Base-by-base conservation (phyloP, 2,329 filamentous ascomycete species). In the Trichophyton benhamiae region DNA sequence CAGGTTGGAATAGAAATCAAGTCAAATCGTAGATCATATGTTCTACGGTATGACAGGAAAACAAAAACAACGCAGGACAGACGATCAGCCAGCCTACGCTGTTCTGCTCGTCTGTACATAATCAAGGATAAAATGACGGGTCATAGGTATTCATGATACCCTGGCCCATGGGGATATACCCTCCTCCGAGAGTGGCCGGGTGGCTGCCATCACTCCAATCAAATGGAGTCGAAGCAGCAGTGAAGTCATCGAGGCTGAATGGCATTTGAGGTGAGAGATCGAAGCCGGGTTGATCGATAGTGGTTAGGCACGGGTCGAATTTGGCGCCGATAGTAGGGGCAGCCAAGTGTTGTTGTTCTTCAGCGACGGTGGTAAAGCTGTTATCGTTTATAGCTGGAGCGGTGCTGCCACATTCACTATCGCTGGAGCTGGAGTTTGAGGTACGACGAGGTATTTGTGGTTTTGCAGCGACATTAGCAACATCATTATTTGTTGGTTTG, bases 21-120 rank as follows among this genome's bases (percentile, higher is more conserved):
- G 68, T 68, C 49, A 55, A 38, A 13, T 33, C 25, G 55, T 58
- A 62, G 57, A 61, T 58, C 57, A 62, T 59, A 61, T 63, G 65
- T 66, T 69, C 67, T 66, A 68, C 69, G 65, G 65, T 65, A 63
- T 66, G 66, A 74, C 69, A 71, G 66, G 68, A 65, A 70, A 68
- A 69, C 71, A 75, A 62, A 71, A 69, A 63, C 33, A 36, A 36
- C 8, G 33, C 33, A 38, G 9, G 72, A 69, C 71, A 75, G 61
- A 71, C 69, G 63, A 74, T 71, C 61, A 72, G 65, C 72, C 73
- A 59, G 70, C 66, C 60, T 67, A 65, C 44, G 71, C 60, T 42
- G 70, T 65, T 30, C 64, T 74, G 63, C 58, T 60, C 48, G 58
- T 62, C 62, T 44, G 62, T 33, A 42, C 71, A 71, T 5, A 71